Percentiles rank a stretch among this genome's conserved stretches.
These are phyloP conservation scores for Phaeotremella skinneri DNA, from an alignment of 768 basidiomycete genomes.

Conservation along the genomic window DNA sequence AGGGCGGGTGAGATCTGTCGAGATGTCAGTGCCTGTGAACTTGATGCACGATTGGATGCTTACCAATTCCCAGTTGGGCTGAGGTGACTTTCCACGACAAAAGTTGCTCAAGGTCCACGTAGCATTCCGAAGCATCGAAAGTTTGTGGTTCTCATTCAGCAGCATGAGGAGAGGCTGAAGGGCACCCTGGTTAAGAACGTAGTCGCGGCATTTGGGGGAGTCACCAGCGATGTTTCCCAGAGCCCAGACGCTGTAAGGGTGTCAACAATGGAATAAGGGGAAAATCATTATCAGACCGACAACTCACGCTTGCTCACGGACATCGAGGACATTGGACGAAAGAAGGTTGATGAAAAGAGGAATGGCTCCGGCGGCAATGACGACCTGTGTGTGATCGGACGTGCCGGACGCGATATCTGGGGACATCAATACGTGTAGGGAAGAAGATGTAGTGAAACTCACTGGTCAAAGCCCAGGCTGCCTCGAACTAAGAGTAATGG, in stretches of 20 bases:
- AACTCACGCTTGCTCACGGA: slow-evolving; percentile 83
- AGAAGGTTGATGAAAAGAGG: slow-evolving; percentile 96
- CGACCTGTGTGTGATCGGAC: slow-evolving; percentile 96
- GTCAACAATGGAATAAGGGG: slow-evolving; percentile 2
- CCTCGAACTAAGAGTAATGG: slow-evolving; percentile 69
- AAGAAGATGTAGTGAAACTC: slow-evolving; percentile 23
- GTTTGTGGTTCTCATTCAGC: slow-evolving; percentile 93
- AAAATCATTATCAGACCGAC: not conserved
- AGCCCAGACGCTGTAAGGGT: slow-evolving; percentile 73
- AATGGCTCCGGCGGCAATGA: slow-evolving; percentile 89
- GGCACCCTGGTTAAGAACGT: slow-evolving; percentile 89
- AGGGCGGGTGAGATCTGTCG: slow-evolving; percentile 97
- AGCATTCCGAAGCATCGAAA: slow-evolving; percentile 94
- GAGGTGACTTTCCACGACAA: slow-evolving; percentile 95
- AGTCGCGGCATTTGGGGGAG: slow-evolving; percentile 94
- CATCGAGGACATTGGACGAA: slow-evolving; percentile 89
- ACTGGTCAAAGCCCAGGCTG: slow-evolving; percentile 93
- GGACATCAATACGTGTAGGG: slow-evolving; percentile 6
- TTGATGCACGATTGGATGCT: slow-evolving; percentile 41
- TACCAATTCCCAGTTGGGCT: slow-evolving; percentile 96
- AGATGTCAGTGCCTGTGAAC: not conserved
- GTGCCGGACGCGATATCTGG: slow-evolving; percentile 90
- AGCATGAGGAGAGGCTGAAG: slow-evolving; percentile 80
- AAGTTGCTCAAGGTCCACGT: slow-evolving; percentile 99
- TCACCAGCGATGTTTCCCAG: slow-evolving; percentile 99